Evolutionary conservation across 805 yeast species (phyloP), one percentile per base, ranked within the genome.

Genomic region (Yueomyces sp.): DNA sequence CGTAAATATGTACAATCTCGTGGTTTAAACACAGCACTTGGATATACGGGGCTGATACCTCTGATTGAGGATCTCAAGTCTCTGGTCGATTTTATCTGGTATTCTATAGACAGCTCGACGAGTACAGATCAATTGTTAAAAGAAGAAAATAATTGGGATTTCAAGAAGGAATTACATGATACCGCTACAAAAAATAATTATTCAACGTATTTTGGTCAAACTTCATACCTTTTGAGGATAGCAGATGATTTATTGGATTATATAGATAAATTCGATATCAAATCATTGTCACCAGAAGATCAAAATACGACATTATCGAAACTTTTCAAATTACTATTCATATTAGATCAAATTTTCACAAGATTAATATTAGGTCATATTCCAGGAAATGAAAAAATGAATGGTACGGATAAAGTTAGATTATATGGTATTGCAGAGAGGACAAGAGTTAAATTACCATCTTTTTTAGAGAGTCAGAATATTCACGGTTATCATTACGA

Each of bases 161-260:
- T 12, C 3, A 27, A 30, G 29, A 37, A 39, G 32, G 6, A n/a
- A n/a, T 32, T 28, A 7, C 11, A 37, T 29, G 40, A 40, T 28
- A 7, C 30, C 9, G 37, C 19, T 19, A 38, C 36, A 28, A 28
- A 19, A 41, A 11, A 49, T 26, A 9, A 30, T 30, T 30, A 30
- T 30, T 30, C 33, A 30, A 63, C 66, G 12, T 45, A 61, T 33
- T 74, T 74, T 53, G 85, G 84, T 1, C 88, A 81, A 56, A 66
- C 72, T 0, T 76, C 77, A 42, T 81, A 80, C 50, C 59, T 81
- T 19, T 63, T 85, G 28, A 69, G 70, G 37, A 68, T 83, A 2
- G 73, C 85, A 41, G 85, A 82, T 41, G 87, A 81, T 48, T 53
- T 81, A 30, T 69, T 77, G 40, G 88, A 81, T 49, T 81, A 73